Evolutionary conservation across 495 filamentous ascomycete species (phyloP).

Genomic region (Aspergillus cavernicola): DNA sequence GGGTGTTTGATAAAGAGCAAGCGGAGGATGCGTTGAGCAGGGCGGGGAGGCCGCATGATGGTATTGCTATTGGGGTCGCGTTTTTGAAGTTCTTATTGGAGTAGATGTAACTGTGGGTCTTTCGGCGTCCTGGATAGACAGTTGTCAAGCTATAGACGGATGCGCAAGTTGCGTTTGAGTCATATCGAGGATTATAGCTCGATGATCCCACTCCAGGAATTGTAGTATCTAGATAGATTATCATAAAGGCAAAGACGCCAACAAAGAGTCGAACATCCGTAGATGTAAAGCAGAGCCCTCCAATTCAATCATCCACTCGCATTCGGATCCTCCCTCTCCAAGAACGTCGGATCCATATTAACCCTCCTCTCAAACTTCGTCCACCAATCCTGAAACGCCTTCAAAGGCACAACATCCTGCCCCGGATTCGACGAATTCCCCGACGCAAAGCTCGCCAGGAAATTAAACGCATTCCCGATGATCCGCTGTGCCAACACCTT

Average conservation of each 20-base stretch:
- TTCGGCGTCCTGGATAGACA: background rate
- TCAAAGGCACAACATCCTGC: constrained; percentile 82
- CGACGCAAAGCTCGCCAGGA: constrained; percentile 80
- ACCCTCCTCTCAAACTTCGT: constrained; percentile 88
- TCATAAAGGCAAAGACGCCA: background rate
- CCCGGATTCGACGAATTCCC: constrained; percentile 43
- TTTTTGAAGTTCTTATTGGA: constrained; percentile 71
- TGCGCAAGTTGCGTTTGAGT: no score
- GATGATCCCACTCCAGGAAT: no score
- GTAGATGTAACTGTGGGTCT: background rate
- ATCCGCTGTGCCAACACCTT: constrained; percentile 85
- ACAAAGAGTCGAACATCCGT: background rate
- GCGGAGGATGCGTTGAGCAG: constrained; percentile 64
- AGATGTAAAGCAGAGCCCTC: no score
- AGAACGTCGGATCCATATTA: constrained; percentile 79
- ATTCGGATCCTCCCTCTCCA: constrained; percentile 69
- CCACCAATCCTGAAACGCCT: constrained; percentile 97
- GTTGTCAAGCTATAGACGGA: background rate
- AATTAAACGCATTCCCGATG: constrained; percentile 97
- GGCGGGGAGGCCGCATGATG: constrained; percentile 68
- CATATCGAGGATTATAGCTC: no score
- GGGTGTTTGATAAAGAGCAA: constrained; percentile 62
- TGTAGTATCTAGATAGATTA: constrained; percentile 4
- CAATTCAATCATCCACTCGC: constrained; percentile 17
- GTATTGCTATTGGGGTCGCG: constrained; percentile 59